Percentiles rank a stretch among this genome's conserved stretches.
These are phyloP conservation scores for Lipomyces starkeyi DNA, from an alignment of 805 yeast species.

Conservation along the genomic window DNA sequence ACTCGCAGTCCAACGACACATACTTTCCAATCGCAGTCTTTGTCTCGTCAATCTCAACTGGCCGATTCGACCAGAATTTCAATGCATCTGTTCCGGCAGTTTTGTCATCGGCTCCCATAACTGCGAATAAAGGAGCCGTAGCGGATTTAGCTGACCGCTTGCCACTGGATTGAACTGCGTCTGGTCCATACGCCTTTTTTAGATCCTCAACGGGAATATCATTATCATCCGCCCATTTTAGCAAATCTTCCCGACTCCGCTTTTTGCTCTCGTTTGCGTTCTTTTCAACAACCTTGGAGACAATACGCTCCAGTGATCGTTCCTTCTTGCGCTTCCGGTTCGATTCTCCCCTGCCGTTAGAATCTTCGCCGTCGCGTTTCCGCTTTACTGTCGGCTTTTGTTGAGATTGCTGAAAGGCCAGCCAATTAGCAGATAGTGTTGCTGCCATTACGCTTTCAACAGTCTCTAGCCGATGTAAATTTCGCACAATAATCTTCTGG, in stretches of 20 bases:
- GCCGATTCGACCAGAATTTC: slow-evolving; percentile 22
- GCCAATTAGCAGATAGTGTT: slow-evolving; percentile 31
- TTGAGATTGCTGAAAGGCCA: slow-evolving; percentile 23
- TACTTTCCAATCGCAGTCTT: slow-evolving; percentile 64
- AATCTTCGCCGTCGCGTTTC: slow-evolving; percentile 4
- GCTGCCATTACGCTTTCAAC: slow-evolving; percentile 15
- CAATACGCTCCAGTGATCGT: not conserved
- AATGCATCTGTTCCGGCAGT: not conserved
- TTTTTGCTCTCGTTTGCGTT: slow-evolving; percentile 3
- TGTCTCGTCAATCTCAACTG: slow-evolving; percentile 31
- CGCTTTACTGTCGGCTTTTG: slow-evolving; percentile 9
- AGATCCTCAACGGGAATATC: slow-evolving; percentile 42
- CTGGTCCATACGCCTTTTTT: slow-evolving; percentile 38
- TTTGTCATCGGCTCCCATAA: slow-evolving; percentile 15
- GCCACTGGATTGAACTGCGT: slow-evolving; percentile 12
- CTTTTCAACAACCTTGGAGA: not conserved
- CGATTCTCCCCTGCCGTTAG: not conserved
- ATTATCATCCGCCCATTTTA: slow-evolving; percentile 44
- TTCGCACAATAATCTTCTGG: not conserved
- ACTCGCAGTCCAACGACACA: slow-evolving; percentile 89
- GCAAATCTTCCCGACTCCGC: slow-evolving; percentile 12
- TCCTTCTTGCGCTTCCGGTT: not conserved
- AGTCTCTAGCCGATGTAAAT: not conserved
- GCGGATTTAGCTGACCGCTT: slow-evolving; percentile 17
- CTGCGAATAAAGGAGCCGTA: slow-evolving; percentile 30